Base-by-base conservation (phyloP, 164 flowering plant genomes). In the Annona squamosa region DNA sequence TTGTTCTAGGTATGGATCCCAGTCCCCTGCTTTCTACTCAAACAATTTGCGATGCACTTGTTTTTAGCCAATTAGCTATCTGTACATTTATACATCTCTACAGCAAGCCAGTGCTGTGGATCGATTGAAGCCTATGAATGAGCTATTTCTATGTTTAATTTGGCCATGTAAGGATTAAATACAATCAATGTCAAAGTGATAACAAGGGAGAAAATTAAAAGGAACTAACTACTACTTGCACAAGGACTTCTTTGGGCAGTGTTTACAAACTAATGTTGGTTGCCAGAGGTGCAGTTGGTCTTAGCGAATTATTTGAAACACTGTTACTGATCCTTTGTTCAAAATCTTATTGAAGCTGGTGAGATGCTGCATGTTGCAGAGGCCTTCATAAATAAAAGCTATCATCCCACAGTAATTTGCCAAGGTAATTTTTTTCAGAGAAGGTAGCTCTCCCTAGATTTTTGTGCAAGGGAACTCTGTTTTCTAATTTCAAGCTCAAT, bases 351-450 rank as follows among this genome's bases (percentile, higher is more conserved):
- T 80, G 73, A 59, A 94, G 97, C 97, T 84, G 98, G 98, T 73
- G 98, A 94, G 84, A 94, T 94, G 98, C 92, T 94, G 62, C 98
- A 94, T 83, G 97, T 94, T 69, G 97, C 95, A 0, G 97, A 94
- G 85, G 98, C 94, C 42, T 94, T 91, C 78, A 84, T 94, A 77
- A 89, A 90, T 76, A 92, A 92, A 78, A 88, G 74, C 41, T 92
- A 84, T 80, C 98, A 94, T 77, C 98, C 98, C 19, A 90, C 97
- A 17, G 97, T 94, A 59, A 89, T 94, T 56, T 92, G 97, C 79
- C 86, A 94, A 83, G 97, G 98, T 94, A 80, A 68, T 62, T 48
- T 42, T 9, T 48, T 56, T 64, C 71, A n/a, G 6, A 67, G 19
- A 5, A 63, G 52, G 16, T 0, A 5, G 46, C 19, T n/a, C 4